A percentile compares a stretch with the other conserved stretches of the same genome.
Evolutionary conservation across 2,329 filamentous ascomycete species (phyloP).

Genomic region (Claviceps digitariae): DNA sequence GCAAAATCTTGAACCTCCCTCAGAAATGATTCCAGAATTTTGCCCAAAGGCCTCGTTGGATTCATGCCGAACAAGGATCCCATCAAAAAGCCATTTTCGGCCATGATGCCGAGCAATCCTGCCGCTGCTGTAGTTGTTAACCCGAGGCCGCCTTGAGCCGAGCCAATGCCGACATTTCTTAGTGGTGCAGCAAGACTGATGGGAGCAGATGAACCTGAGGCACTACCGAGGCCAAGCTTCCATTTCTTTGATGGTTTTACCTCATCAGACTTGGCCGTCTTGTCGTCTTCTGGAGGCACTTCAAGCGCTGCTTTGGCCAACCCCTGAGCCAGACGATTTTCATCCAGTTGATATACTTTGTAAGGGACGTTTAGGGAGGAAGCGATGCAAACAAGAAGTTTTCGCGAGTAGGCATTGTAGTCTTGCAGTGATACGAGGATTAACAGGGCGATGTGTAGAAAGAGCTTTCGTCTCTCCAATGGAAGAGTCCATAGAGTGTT

Average conservation of each 20-base stretch:
- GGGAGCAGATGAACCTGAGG: conserved; percentile 29
- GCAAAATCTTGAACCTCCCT: conserved; percentile 82
- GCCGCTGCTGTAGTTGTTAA: conserved; percentile 63
- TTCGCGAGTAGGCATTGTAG: conserved; percentile 60
- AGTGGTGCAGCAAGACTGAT: conserved; percentile 66
- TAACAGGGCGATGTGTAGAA: conserved; percentile 60
- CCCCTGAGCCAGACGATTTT: conserved; percentile 60
- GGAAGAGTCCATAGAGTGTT: conserved; percentile 47
- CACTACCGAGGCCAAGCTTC: conserved; percentile 46
- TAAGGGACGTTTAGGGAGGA: conserved; percentile 58
- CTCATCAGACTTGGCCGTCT: conserved; percentile 37
- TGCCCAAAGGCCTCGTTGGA: conserved; percentile 64
- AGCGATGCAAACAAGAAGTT: conserved; percentile 55
- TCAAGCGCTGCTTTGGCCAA: conserved; percentile 60
- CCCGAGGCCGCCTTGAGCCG: conserved; percentile 62
- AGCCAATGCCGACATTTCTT: conserved; percentile 65
- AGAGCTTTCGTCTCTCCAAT: conserved; percentile 47
- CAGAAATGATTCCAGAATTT: conserved; percentile 80
- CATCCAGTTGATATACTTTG: conserved; percentile 52
- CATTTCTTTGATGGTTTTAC: conserved; percentile 51
- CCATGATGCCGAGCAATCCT: conserved; percentile 64
- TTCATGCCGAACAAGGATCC: conserved; percentile 89
- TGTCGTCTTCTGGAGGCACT: conserved; percentile 16
- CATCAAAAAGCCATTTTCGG: conserved; percentile 65
- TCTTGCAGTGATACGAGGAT: conserved; percentile 64